Evolutionary conservation across 805 yeast species (phyloP).

Genomic region (Kodamaea kaohsiungensis): DNA sequence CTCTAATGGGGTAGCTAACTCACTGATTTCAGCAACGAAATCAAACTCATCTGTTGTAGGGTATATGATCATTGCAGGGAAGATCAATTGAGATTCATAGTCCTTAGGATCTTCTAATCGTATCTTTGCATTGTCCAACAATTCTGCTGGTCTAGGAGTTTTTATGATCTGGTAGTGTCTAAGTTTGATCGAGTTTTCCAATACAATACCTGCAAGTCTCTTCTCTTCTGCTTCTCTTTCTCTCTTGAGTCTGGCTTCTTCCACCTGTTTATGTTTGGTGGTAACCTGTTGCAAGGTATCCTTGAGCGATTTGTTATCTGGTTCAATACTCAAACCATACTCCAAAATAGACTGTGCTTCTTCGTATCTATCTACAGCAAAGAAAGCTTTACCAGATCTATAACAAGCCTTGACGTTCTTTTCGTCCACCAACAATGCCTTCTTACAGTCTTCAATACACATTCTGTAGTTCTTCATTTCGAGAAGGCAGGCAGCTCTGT

Average conservation of each 20-base stretch:
- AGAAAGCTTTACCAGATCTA: conserved; percentile 81
- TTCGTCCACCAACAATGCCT: conserved; percentile 64
- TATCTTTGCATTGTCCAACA: conserved; percentile 52
- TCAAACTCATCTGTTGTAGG: conserved; percentile 87
- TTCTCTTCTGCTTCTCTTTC: conserved; percentile 42
- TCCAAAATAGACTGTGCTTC: conserved; percentile 70
- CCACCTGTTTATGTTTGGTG: conserved; percentile 34
- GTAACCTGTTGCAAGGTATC: conserved; percentile 44
- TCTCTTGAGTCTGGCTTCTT: conserved; percentile 31
- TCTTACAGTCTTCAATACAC: conserved; percentile 83
- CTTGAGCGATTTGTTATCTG: conserved; percentile 56
- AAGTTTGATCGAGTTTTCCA: conserved; percentile 59
- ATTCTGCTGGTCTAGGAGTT: conserved; percentile 56
- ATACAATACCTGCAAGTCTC: conserved; percentile 41
- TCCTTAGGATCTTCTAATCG: conserved; percentile 65
- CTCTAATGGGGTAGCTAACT: conserved; percentile 65
- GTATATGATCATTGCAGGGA: conserved; percentile 79
- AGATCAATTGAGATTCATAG: conserved; percentile 72
- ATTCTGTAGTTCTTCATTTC: conserved; percentile 82
- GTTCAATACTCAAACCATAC: conserved; percentile 65
- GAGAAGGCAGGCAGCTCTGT: conserved; percentile 90
- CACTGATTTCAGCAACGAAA: conserved; percentile 73
- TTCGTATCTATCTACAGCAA: conserved; percentile 62
- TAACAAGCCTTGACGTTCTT: conserved; percentile 80
- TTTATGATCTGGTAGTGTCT: conserved; percentile 56